A percentile compares a stretch with the other conserved stretches of the same genome.
phyloP scores from a whole-genome alignment of 2,329 filamentous ascomycete species.

The Pseudogymnoascus sp. region DNA sequence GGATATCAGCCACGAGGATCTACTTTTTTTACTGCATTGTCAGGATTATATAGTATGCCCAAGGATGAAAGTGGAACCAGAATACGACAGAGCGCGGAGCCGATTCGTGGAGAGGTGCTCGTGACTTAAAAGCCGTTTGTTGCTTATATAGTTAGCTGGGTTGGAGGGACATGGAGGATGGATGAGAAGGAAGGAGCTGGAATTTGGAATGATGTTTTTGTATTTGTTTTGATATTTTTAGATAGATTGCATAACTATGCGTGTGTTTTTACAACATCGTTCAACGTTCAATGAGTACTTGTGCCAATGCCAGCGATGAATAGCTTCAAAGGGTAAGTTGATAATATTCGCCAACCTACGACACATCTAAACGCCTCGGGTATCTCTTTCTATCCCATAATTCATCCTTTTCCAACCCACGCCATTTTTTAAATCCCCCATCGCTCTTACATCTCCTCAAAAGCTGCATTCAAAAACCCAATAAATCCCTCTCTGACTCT shows the following conservation, averaged over 20 bases:
- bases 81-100: slow-evolving; percentile 1
- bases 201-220: background rate
- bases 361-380: slow-evolving; percentile 1
- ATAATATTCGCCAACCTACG: background rate
- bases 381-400: slow-evolving; percentile 3
- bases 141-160: slow-evolving; percentile 1
- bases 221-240: slow-evolving; percentile 6
- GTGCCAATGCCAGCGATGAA: background rate
- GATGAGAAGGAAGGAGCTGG: background rate
- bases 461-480: slow-evolving; percentile 56
- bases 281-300: background rate
- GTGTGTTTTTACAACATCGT: background rate
- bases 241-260: background rate
- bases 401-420: background rate
- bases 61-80: background rate
- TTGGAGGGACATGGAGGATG: background rate
- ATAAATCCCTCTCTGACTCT: slow-evolving; percentile 56
- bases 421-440: background rate
- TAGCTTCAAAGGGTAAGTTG: background rate
- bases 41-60: slow-evolving; percentile 7
- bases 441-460: slow-evolving; percentile 33
- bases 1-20: background rate
- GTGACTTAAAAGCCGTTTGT: background rate
- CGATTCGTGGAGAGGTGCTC: background rate
- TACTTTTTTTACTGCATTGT: slow-evolving; percentile 2